Conservation (phyloP, 2,329 filamentous ascomycete species). For the Monosporascus sp. region DNA sequence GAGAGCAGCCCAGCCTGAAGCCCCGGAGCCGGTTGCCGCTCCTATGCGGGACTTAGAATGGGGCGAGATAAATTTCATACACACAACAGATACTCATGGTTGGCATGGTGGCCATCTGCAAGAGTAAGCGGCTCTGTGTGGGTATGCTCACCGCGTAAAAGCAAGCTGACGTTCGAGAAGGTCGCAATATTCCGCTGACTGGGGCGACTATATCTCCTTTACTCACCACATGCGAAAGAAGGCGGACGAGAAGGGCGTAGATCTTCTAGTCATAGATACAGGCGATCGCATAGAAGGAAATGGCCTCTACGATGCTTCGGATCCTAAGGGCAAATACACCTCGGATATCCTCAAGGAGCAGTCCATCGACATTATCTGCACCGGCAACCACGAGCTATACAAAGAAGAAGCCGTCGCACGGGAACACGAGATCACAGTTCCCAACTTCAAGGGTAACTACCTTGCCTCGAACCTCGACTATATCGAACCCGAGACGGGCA, state of each 20-base stretch:
- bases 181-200: slow-evolving; percentile 87
- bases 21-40: slow-evolving; percentile 70
- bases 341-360: slow-evolving; percentile 84
- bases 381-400: slow-evolving; percentile 95
- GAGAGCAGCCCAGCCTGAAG: slow-evolving; percentile 67
- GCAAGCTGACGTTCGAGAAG: slow-evolving; percentile 29
- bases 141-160: not conserved
- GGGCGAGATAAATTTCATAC: slow-evolving; percentile 96
- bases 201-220: slow-evolving; percentile 97
- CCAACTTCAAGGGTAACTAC: slow-evolving; percentile 75
- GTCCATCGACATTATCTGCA: slow-evolving; percentile 75
- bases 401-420: slow-evolving; percentile 69
- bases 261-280: slow-evolving; percentile 91
- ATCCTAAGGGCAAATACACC: slow-evolving; percentile 82
- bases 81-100: slow-evolving; percentile 93
- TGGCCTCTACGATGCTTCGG: slow-evolving; percentile 85
- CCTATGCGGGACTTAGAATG: slow-evolving; percentile 81
- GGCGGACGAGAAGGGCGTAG: slow-evolving; percentile 72
- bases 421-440: slow-evolving; percentile 76
- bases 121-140: slow-evolving; percentile 60
- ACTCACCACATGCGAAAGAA: slow-evolving; percentile 73
- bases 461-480: slow-evolving; percentile 93
- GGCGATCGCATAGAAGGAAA: slow-evolving; percentile 93
- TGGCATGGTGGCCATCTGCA: slow-evolving; percentile 93
- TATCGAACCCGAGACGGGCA: slow-evolving; percentile 64